Base-by-base conservation (phyloP, 176 grass and related monocot genomes). In the Eremochloa ophiuroides region DNA sequence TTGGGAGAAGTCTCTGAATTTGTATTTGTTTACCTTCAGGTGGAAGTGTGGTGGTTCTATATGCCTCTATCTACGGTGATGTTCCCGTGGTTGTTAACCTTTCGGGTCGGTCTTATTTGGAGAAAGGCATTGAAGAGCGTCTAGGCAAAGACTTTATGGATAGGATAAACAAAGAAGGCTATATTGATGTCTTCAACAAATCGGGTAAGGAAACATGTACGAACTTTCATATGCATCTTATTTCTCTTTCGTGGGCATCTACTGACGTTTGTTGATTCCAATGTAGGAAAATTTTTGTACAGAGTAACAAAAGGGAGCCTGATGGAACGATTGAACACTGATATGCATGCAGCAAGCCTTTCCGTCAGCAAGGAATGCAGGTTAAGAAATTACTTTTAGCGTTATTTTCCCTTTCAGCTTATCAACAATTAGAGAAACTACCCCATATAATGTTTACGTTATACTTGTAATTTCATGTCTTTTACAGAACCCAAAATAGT, bases 1-100 rank as follows among this genome's bases (percentile, higher is more conserved):
- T 69, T 75, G 8, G 6, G 9, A 63, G 69, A 34, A 18, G 12
- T 35, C 41, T 56, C 17, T 28, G 27, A 89, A 27, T 75, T 6
- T 80, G n/a, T 26, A 80, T 22, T 59, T 47, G 31, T 75, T 33
- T 59, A 67, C 31, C 39, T 75, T 16, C 77, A 98, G 95, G 95
- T 74, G 95, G 95, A 85, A 68, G 89, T 91, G 88, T 87, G 40
- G 95, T 94, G 66, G 87, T 98, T 85, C 71, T 98, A 29, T 98
- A 98, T 91, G 92, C 95, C 66, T 98, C 92, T 48, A 66, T 87
- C 3, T 94, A 93, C 29, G 77, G 75, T 42, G 86, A 94, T 89
- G 90, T 98, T 22, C 84, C 25, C 41, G 84, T 82, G 83, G 90
- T 93, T 67, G 76, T 94, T 62, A 98, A 94, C 81, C 41, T 92